These are phyloP conservation scores for Tubosaeta sp. DNA, from an alignment of 768 basidiomycete species.

Conservation along the genomic window DNA sequence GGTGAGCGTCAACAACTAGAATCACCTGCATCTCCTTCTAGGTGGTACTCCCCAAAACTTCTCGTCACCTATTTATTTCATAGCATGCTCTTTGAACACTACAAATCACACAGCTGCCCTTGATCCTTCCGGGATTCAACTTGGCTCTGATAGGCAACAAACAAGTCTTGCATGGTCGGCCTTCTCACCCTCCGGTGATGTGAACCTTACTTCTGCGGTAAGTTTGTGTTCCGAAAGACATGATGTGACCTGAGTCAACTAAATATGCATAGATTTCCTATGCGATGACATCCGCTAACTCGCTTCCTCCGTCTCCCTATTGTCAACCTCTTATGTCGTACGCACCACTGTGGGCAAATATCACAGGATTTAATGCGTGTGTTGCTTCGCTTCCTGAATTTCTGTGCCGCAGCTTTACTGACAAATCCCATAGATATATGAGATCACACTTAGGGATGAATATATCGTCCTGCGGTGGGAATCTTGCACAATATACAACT, in stretches of 20 bases:
- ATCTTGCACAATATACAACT: neutral
- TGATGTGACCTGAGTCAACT: neutral
- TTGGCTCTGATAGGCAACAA: neutral
- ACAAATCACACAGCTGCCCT: neutral
- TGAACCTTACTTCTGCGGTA: neutral
- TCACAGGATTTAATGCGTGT: neutral
- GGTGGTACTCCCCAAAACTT: neutral
- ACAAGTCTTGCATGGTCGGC: neutral
- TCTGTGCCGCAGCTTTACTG: neutral
- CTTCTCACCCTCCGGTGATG: neutral
- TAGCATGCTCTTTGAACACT: neutral
- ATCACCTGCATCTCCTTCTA: neutral
- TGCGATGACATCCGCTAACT: neutral
- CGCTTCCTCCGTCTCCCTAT: neutral
- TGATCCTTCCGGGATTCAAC: neutral
- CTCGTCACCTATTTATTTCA: neutral
- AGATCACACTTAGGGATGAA: neutral
- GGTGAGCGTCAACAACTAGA: too few relatives aligned
- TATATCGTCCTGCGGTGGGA: neutral
- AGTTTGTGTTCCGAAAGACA: neutral
- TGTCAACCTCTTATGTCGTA: neutral
- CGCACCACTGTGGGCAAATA: too few relatives aligned
- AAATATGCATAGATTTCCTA: neutral
- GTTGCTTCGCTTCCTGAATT: neutral
- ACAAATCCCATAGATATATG: neutral